Evolutionary conservation across 108 stramenopile genomes (phyloP).

Genomic region (Nitzschia palea): DNA sequence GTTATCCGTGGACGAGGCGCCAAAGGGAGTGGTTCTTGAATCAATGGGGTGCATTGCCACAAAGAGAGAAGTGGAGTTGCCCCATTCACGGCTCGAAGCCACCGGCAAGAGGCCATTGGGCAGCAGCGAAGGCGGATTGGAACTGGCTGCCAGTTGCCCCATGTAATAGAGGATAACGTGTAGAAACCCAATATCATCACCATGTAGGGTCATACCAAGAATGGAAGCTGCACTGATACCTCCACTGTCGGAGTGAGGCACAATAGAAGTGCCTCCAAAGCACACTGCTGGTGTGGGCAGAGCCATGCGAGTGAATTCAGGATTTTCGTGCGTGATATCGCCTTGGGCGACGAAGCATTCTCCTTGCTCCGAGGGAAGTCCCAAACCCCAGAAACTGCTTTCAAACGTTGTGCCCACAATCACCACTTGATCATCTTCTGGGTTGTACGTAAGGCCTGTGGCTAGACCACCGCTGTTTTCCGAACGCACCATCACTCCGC

Average conservation of each 20-base stretch:
- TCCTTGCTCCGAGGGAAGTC: not conserved
- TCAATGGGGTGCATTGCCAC: not conserved
- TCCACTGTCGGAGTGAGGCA: not conserved
- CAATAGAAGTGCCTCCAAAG: not conserved
- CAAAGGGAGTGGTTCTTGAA: not conserved
- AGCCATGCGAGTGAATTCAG: not conserved
- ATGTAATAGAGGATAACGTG: not conserved
- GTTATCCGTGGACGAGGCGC: not conserved
- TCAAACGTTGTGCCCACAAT: slow-evolving; percentile 8
- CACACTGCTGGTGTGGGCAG: not conserved
- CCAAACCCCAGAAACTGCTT: not conserved
- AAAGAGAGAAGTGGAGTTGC: not conserved
- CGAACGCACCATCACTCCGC: slow-evolving; percentile 10
- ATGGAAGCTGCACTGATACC: not conserved
- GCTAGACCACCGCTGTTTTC: slow-evolving; percentile 7
- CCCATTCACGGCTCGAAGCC: not conserved
- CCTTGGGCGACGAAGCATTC: slow-evolving; percentile 9
- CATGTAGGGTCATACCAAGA: not conserved
- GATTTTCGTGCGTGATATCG: not conserved
- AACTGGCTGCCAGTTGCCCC: not conserved
- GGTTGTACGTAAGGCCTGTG: slow-evolving; percentile 8
- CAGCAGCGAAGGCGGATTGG: not conserved
- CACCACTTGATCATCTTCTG: not conserved
- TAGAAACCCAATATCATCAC: not conserved
- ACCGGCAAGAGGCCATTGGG: not conserved